Conservation (phyloP, 768 basidiomycete genomes). For the Trametes elegans region DNA sequence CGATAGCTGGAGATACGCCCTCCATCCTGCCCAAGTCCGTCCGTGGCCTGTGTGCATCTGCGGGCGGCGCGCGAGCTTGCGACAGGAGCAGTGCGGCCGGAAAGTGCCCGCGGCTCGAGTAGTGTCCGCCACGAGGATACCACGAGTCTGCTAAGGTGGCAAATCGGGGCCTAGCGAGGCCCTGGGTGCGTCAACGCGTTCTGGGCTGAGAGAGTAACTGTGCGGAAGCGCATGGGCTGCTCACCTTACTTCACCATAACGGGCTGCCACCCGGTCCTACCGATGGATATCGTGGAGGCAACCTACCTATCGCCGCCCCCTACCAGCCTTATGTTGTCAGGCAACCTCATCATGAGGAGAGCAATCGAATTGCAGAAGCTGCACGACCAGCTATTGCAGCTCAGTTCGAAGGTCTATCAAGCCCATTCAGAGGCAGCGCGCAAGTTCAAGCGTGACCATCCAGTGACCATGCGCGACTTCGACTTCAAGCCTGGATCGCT, state of each 20-base stretch:
- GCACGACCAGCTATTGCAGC: constrained; percentile 8
- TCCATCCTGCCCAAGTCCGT: no score
- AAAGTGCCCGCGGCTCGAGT: no score
- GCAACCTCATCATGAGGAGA: constrained; percentile 18
- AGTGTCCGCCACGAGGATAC: no score
- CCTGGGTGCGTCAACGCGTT: no score
- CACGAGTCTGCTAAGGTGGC: no score
- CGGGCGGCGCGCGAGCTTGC: no score
- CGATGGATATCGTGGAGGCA: constrained; percentile 22
- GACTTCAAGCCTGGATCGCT: constrained; percentile 27
- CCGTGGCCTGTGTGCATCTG: no score
- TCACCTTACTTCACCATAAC: constrained; percentile 28
- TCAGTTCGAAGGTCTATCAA: constrained; percentile 5
- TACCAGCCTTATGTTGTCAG: background rate
- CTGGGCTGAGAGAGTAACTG: constrained; percentile 39
- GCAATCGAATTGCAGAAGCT: constrained; percentile 10
- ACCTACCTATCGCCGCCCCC: constrained; percentile 18
- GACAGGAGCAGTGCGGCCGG: no score
- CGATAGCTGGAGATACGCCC: no score
- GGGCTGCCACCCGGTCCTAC: constrained; percentile 23
- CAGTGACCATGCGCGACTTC: constrained; percentile 23
- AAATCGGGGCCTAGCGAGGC: no score
- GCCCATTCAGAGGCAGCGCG: no score
- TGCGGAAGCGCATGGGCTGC: constrained; percentile 28
- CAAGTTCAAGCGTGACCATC: constrained; percentile 19